Percentiles rank a stretch among this genome's conserved stretches.
These are phyloP conservation scores for Protea cynaroides DNA, from an alignment of 164 flowering plant genomes.

Conservation along the genomic window DNA sequence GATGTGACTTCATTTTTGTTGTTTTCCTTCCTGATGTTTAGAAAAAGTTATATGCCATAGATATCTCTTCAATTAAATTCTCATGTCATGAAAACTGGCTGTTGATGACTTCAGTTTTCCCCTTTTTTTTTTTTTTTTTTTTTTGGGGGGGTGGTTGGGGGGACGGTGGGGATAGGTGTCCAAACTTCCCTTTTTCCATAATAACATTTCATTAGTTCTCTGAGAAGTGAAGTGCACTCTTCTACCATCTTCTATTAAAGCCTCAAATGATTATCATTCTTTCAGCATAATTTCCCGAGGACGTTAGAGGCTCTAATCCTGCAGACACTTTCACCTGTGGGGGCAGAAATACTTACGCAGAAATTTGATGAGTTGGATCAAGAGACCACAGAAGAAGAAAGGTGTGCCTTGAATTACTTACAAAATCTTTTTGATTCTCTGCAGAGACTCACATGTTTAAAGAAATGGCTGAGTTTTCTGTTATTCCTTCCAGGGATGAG, in stretches of 20 bases:
- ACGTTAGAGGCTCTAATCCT: conserved; percentile 79
- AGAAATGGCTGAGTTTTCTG: background rate
- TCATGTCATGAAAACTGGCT: too few relatives aligned
- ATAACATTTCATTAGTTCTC: background rate
- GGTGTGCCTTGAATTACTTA: conserved; percentile 29
- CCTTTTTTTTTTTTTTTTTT: too few relatives aligned
- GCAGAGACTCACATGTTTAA: background rate
- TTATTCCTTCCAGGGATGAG: conserved; percentile 44
- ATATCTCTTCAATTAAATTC: background rate
- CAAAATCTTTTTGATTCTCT: conserved; percentile 4
- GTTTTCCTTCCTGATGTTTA: too few relatives aligned
- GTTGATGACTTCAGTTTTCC: too few relatives aligned
- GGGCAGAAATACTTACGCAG: conserved; percentile 82
- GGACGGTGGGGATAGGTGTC: too few relatives aligned
- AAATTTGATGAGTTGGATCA: conserved; percentile 92
- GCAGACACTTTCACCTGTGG: conserved; percentile 85
- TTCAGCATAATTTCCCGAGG: conserved; percentile 86
- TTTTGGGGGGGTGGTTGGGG: too few relatives aligned
- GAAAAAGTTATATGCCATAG: background rate
- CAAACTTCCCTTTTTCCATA: background rate
- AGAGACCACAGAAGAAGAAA: conserved; percentile 42
- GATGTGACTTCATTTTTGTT: too few relatives aligned
- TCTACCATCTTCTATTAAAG: too few relatives aligned
- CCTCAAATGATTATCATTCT: background rate
- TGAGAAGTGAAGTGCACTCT: background rate